Evolutionary conservation across 1,284 basidiomycete species (phyloP), one percentile per base, ranked within the genome.

Genomic region (Leucoagaricus sp.): DNA sequence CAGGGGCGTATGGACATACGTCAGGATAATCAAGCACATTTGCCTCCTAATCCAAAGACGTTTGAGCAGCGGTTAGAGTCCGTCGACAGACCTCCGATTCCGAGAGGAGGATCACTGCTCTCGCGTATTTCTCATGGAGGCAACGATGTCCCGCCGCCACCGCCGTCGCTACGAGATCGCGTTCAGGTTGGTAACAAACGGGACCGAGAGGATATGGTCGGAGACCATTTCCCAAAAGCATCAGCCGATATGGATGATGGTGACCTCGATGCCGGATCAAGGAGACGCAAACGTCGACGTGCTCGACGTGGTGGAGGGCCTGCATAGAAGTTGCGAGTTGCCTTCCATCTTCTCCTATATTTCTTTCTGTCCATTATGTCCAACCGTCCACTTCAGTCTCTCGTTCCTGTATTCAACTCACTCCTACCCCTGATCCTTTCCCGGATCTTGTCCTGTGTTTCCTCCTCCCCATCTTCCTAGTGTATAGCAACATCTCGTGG

Each of bases 81-180:
- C 6, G 26, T 15, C 15, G 47, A 51, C 10, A 40, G 44, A 49
- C 38, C 33, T 6, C 36, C 42, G 28, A 23, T 55, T 17, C 26
- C 48, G 19, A 40, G 38, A 49, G 26, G 25, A 46, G 51, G 33
- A 13, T 51, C 47, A 17, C 19, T 54, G 12, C 44, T 55, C 26
- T 51, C 41, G n/a, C 53, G 49, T 31, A 50, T 50, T 12, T 58
- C 49, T 47, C 57, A 36, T 28, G 49, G 53, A 45, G 25, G 42
- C 36, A 38, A 38, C 45, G 59, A 53, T 19, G 52, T 47, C 41
- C 36, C 42, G 33, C 48, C 36, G 15, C 17, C 49, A 21, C 34
- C 65, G 44, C 62, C 67, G 6, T 74, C 76, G 12, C 57, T 79
- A 56, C 67, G 75, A 10, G 76, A 78, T 2, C 66, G 77, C 15